Percentiles rank a stretch among this genome's conserved stretches.
Evolutionary conservation across 768 basidiomycete genomes (phyloP).

Genomic region (Naganishia kalamii): DNA sequence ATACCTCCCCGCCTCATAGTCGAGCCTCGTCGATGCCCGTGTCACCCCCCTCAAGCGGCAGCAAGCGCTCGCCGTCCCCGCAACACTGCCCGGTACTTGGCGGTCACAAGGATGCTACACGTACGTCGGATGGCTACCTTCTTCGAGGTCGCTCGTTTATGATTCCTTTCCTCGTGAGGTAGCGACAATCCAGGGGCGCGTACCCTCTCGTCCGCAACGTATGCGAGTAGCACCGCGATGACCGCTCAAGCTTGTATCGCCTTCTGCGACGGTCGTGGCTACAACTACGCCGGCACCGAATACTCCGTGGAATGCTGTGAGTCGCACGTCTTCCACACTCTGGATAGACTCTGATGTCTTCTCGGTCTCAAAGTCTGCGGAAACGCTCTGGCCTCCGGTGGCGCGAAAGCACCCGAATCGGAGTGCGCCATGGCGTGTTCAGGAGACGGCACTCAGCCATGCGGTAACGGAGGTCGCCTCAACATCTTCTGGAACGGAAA

Average conservation of each 20-base stretch:
- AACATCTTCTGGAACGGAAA: constrained; percentile 53
- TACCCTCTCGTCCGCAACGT: constrained; percentile 51
- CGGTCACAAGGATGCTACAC: constrained; percentile 31
- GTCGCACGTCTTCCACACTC: constrained; percentile 25
- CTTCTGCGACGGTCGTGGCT: constrained; percentile 52
- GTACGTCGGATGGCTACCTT: constrained; percentile 14
- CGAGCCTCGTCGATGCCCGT: background rate
- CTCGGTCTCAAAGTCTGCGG: background rate
- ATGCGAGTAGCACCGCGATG: constrained; percentile 49
- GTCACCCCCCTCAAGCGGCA: background rate
- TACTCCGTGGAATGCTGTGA: constrained; percentile 57
- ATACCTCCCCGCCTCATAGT: background rate
- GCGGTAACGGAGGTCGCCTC: constrained; percentile 59
- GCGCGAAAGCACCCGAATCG: background rate
- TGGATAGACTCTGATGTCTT: background rate
- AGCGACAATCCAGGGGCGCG: constrained; percentile 59
- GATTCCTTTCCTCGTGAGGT: constrained; percentile 50
- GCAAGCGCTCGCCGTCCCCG: background rate
- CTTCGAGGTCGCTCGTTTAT: background rate
- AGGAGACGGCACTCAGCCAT: constrained; percentile 37
- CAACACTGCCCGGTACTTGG: constrained; percentile 34
- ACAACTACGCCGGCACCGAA: constrained; percentile 65
- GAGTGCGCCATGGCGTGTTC: background rate
- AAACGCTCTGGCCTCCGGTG: background rate
- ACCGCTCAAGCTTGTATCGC: constrained; percentile 56